These are phyloP conservation scores for Garcia nutans DNA, from an alignment of 345 rosid species.

Conservation along the genomic window DNA sequence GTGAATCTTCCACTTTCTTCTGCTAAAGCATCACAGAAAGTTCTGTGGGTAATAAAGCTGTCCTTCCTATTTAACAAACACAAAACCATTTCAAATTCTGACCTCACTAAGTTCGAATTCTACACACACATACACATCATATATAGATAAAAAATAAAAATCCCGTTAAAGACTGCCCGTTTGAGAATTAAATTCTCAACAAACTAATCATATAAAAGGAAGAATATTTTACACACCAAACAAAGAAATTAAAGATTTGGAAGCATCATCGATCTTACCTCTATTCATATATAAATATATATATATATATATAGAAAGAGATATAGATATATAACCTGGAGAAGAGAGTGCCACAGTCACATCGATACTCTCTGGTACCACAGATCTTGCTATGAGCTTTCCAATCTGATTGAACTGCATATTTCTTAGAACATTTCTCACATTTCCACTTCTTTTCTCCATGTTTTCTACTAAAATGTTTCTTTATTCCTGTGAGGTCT, in stretches of 20 bases:
- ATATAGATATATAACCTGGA: slow-evolving; percentile 38
- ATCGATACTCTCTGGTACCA: slow-evolving; percentile 54
- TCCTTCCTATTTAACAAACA: slow-evolving; percentile 40
- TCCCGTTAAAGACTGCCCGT: background rate
- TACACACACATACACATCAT: background rate
- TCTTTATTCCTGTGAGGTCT: slow-evolving; percentile 54
- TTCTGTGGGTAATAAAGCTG: slow-evolving; percentile 56
- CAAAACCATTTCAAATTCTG: background rate
- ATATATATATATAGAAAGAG: too few species aligned
- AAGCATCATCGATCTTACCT: too few species aligned
- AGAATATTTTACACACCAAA: slow-evolving; percentile 1
- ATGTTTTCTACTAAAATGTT: slow-evolving; percentile 55
- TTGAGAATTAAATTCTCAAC: slow-evolving; percentile 22
- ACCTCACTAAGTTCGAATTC: slow-evolving; percentile 13
- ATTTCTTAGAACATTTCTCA: slow-evolving; percentile 58
- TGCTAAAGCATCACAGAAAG: slow-evolving; percentile 54
- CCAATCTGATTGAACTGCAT: slow-evolving; percentile 61
- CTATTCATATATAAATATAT: background rate
- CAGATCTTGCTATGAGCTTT: slow-evolving; percentile 56
- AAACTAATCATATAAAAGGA: slow-evolving; percentile 28
- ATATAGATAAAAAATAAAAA: background rate
- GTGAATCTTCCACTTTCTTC: slow-evolving; percentile 60
- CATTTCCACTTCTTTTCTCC: slow-evolving; percentile 66
- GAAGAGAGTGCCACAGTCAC: slow-evolving; percentile 58
- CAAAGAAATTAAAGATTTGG: slow-evolving; percentile 1